Conservation (phyloP, 176 grass and related monocot genomes). For the Echinochloa phyllopogon region DNA sequence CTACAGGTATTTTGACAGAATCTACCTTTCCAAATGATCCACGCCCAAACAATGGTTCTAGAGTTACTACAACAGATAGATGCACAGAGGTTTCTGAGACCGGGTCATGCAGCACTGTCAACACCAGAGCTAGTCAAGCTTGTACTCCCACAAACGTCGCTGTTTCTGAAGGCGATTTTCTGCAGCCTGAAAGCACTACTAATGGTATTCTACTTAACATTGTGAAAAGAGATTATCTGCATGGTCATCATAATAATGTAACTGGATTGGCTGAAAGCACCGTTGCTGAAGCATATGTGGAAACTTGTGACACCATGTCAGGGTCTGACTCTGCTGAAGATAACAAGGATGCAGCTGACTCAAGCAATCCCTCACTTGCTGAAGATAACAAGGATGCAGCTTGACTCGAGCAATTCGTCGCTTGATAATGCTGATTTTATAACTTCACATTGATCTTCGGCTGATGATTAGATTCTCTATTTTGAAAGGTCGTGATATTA, state of each 20-base stretch:
- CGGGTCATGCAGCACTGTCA: slow-evolving; percentile 2
- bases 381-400: slow-evolving; percentile 41
- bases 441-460: slow-evolving; percentile 17
- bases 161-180: slow-evolving; percentile 72
- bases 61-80: slow-evolving; percentile 31
- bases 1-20: slow-evolving; percentile 32
- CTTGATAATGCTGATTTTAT: slow-evolving; percentile 25
- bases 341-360: slow-evolving; percentile 37
- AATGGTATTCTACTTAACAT: slow-evolving; percentile 82
- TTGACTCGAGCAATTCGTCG: slow-evolving; percentile 24
- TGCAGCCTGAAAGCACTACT: slow-evolving; percentile 66
- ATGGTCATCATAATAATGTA: slow-evolving; percentile 38
- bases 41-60: slow-evolving; percentile 22
- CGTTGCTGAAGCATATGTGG: slow-evolving; percentile 41
- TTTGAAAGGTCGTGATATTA: slow-evolving; percentile 11
- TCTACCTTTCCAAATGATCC: slow-evolving; percentile 6
- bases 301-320: slow-evolving; percentile 51
- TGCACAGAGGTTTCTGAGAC: slow-evolving; percentile 32
- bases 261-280: neutral
- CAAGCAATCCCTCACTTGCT: slow-evolving; percentile 12
- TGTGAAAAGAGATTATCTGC: slow-evolving; percentile 57
- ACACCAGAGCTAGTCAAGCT: slow-evolving; percentile 39
- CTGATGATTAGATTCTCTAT: slow-evolving; percentile 35
- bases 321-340: slow-evolving; percentile 53
- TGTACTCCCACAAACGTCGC: slow-evolving; percentile 40